These are phyloP conservation scores for Solanum bulbocastanum DNA, from an alignment of 257 asterid genomes.

Conservation along the genomic window DNA sequence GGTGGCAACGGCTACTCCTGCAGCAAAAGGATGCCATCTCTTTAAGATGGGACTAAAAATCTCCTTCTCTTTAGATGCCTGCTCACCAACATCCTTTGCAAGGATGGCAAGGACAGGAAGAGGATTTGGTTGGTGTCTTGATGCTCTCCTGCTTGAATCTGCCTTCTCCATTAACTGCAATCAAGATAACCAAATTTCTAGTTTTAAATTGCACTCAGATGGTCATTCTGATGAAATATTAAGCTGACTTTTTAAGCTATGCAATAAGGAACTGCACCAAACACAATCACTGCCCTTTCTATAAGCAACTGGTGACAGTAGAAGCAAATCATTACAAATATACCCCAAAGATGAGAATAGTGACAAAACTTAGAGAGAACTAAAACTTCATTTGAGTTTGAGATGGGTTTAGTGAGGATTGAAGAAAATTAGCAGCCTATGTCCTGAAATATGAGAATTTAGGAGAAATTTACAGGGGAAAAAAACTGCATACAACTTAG, in stretches of 20 bases:
- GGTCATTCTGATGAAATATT: background rate
- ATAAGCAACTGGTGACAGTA: background rate
- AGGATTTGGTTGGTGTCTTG: constrained; percentile 78
- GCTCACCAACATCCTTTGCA: constrained; percentile 92
- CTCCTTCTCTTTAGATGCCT: constrained; percentile 68
- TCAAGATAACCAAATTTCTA: background rate
- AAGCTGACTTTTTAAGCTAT: background rate
- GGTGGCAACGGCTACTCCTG: constrained; percentile 97
- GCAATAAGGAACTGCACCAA: background rate
- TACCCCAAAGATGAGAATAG: background rate
- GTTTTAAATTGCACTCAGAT: background rate
- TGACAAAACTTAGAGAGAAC: background rate
- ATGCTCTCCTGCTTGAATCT: constrained; percentile 91
- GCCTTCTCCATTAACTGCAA: constrained; percentile 91
- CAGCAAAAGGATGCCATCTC: constrained; percentile 96
- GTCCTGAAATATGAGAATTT: background rate
- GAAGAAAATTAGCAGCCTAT: background rate
- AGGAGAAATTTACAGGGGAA: background rate
- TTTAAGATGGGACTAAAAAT: constrained; percentile 82
- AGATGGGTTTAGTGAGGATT: background rate
- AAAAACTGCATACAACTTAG: background rate
- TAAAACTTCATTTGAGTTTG: background rate
- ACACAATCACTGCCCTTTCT: background rate
- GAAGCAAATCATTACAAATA: background rate
- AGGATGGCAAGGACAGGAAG: constrained; percentile 90